These are phyloP conservation scores for Sporisorium graminicola DNA, from an alignment of 1,284 basidiomycete genomes.

Conservation along the genomic window DNA sequence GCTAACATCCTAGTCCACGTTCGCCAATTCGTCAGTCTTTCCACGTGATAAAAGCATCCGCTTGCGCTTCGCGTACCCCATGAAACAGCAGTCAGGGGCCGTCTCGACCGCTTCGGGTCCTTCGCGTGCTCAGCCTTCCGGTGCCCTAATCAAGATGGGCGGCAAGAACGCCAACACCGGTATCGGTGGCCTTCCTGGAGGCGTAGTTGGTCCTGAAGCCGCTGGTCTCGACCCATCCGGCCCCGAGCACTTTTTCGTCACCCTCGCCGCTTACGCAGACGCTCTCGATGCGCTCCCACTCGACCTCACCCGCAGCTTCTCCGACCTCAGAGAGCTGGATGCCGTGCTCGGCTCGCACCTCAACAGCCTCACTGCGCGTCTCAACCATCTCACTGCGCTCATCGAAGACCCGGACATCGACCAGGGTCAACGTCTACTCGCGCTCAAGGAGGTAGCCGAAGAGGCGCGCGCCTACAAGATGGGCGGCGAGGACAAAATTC, in stretches of 20 bases:
- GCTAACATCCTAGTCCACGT: not conserved
- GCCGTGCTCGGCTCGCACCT: constrained; percentile 82
- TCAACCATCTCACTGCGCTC: constrained; percentile 58
- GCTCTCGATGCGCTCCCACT: constrained; percentile 92
- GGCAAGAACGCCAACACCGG: constrained; percentile 17
- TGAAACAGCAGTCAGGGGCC: constrained; percentile 30
- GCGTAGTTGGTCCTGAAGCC: constrained; percentile 46
- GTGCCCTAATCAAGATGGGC: constrained; percentile 11
- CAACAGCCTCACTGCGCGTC: constrained; percentile 60
- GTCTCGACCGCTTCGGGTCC: constrained; percentile 28
- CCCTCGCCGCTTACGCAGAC: constrained; percentile 73
- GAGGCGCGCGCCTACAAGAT: constrained; percentile 91
- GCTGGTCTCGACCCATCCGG: constrained; percentile 48
- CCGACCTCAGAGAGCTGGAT: constrained; percentile 96
- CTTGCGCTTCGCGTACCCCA: not conserved
- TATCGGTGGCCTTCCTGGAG: constrained; percentile 44
- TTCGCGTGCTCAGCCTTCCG: constrained; percentile 26
- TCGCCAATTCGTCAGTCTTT: not conserved
- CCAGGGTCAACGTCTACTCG: constrained; percentile 84
- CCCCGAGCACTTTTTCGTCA: constrained; percentile 60
- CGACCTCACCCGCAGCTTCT: constrained; percentile 92
- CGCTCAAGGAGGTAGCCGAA: constrained; percentile 91
- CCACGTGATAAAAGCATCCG: not conserved
- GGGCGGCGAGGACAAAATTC: constrained; percentile 98
- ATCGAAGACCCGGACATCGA: constrained; percentile 75